Evolutionary conservation across 805 yeast genomes (phyloP), one percentile per base, ranked within the genome.

Genomic region (Lachancea quebecensis): DNA sequence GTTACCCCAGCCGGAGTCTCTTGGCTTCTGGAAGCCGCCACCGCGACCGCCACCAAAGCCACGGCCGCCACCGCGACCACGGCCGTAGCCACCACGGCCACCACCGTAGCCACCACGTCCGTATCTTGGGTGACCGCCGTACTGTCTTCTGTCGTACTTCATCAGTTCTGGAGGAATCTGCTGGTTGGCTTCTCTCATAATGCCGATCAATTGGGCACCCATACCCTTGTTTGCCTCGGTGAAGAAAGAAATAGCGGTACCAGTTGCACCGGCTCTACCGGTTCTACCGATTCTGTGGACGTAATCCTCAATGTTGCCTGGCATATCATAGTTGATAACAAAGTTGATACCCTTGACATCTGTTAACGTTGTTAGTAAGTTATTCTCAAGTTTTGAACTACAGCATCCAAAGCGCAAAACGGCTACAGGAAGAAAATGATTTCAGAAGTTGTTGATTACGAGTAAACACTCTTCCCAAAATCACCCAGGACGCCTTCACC

Each of bases 211-310:
- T 60, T 88, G 93, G 59, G 86, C 85, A 57, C 98, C 97, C 69
- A 89, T 78, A 71, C 84, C 80, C 58, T 87, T 73, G 75, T 89
- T 87, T 54, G 75, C 90, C 53, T 80, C 85, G 48, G 97, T 88
- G 78, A 93, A 93, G 68, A 91, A 80, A 8, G 98, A 87, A 55
- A 89, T 79, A 45, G 99, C 97, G 51, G 93, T 90, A 78, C 99
- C 99, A 51, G 77, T 75, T 51, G 89, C 82, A 68, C 98, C 98
- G 56, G 97, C 99, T 79, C 99, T 88, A 68, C 99, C 99, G 54
- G 99, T 90, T 80, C 97, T 90, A 70, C 99, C 99, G 64, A 91
- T 93, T 74, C 99, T 82, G 70, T 91, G 99, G 52, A 91, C 97
- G 68, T 91, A 91, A 73, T 93, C 98, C 76, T 93, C 99, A 65